Base-by-base conservation (phyloP, 2,329 filamentous ascomycete species). In the Sclerotiophoma versabilis region DNA sequence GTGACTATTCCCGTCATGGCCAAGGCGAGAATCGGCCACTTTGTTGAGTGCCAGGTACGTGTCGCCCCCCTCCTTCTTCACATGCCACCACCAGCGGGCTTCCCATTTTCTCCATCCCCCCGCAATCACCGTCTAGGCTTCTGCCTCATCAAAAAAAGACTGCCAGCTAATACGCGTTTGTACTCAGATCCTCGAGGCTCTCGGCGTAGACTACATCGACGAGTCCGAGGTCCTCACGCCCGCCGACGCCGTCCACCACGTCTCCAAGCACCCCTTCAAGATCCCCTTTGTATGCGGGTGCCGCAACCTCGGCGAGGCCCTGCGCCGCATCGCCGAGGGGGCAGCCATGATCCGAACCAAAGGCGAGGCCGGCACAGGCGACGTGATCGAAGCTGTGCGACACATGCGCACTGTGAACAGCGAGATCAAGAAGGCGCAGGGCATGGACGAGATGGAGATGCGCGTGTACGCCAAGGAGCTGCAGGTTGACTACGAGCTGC, bases 1-100 rank as follows among this genome's bases (percentile, higher is more conserved):
- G 95, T 98, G 39, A 98, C 93, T 48, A 97, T 98, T 69, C 95
- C 95, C 67, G 95, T 99, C 77, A 98, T 99, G 95, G 95, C 95
- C 61, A 99, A 99, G 81, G 93, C 93, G 20, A 87, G 95, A 73
- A 99, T 98, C 74, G 95, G 95, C 30, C 95, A 99, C 80, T 93
- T 97, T 66, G 93, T 97, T 69, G 95, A 99, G 82, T 97, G 93
- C 81, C 93, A 91, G 83, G 84, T 86, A 78, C 48, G 73, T n/a
- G n/a, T 50, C 14, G 20, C 29, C 5, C 67, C n/a, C 23, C 22
- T 10, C 36, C 37, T 47, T 11, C 36, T 25, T 32, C 30, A 11
- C 36, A 22, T 19, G 15, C 25, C 34, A 32, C 23, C 30, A 14
- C 19, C 26, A 34, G 32, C 20, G 34, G 27, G n/a, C 32, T 37